A percentile compares a stretch with the other conserved stretches of the same genome.
phyloP scores from a whole-genome alignment of 2,329 filamentous ascomycete species.

The Aspergillus luchuensis region DNA sequence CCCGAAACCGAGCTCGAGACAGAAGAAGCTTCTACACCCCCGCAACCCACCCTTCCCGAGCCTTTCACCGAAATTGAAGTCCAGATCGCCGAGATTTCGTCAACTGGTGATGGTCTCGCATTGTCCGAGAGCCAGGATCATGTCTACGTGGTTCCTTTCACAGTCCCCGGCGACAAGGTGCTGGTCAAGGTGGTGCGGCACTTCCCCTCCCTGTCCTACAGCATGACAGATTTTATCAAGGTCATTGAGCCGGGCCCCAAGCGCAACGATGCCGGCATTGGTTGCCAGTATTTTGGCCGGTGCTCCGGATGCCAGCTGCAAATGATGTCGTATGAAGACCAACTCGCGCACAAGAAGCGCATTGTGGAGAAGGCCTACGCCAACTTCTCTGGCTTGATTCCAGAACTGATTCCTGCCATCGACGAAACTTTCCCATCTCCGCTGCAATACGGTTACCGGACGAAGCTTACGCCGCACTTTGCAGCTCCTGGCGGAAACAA shows the following conservation, averaged over 20 bases:
- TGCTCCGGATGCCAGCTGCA: constrained; percentile 97
- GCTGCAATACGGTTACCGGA: constrained; percentile 88
- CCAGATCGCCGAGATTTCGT: constrained; percentile 79
- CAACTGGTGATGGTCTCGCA: constrained; percentile 87
- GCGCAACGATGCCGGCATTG: constrained; percentile 74
- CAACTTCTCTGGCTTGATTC: constrained; percentile 83
- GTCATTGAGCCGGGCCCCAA: constrained; percentile 71
- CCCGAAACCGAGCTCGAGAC: constrained; percentile 28
- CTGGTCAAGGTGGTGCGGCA: constrained; percentile 79
- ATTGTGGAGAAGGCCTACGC: constrained; percentile 89
- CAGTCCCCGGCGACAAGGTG: constrained; percentile 79
- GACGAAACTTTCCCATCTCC: constrained; percentile 87
- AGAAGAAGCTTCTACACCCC: constrained; percentile 29
- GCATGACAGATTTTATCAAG: constrained; percentile 78
- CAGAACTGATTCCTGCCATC: constrained; percentile 73
- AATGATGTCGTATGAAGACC: constrained; percentile 87
- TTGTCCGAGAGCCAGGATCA: constrained; percentile 65
- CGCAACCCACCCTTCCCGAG: constrained; percentile 56
- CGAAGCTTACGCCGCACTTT: constrained; percentile 96
- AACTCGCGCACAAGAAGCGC: constrained; percentile 78
- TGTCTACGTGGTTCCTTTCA: constrained; percentile 86
- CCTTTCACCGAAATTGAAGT: constrained; percentile 76
- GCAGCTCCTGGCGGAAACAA: constrained; percentile 66
- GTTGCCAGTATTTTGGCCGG: constrained; percentile 81
- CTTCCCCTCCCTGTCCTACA: constrained; percentile 65